phyloP scores from a whole-genome alignment of 208 protist species.

The Crithidia expoeki region DNA sequence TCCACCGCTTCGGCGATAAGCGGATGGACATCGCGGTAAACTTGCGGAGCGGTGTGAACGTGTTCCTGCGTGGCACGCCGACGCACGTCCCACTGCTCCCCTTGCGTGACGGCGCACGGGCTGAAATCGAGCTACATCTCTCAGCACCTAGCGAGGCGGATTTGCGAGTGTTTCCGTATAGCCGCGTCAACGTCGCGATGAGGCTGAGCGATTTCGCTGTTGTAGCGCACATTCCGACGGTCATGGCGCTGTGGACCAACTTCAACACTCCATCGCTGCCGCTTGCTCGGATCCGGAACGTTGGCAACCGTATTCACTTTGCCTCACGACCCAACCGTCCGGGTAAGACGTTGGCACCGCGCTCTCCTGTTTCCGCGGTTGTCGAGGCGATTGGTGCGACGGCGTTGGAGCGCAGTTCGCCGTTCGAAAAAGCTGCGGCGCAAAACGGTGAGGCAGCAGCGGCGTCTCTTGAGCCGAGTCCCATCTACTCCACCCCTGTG shows the following conservation, averaged over 20 bases:
- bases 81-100: slow-evolving; percentile 39
- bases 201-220: slow-evolving; percentile 27
- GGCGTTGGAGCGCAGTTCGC: slow-evolving; percentile 28
- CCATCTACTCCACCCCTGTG: slow-evolving; percentile 44
- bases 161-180: slow-evolving; percentile 56
- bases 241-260: slow-evolving; percentile 56
- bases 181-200: slow-evolving; percentile 26
- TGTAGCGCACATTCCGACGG: slow-evolving; percentile 56
- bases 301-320: slow-evolving; percentile 60
- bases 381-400: slow-evolving; percentile 28
- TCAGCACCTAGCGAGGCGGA: slow-evolving; percentile 41
- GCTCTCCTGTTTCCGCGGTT: slow-evolving; percentile 27
- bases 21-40: slow-evolving; percentile 47
- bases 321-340: slow-evolving; percentile 22
- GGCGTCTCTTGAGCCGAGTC: not conserved
- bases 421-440: not conserved
- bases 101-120: slow-evolving; percentile 24
- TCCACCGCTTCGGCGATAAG: slow-evolving; percentile 64
- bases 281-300: slow-evolving; percentile 47
- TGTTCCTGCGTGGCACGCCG: slow-evolving; percentile 35
- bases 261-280: slow-evolving; percentile 57
- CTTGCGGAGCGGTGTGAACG: slow-evolving; percentile 41
- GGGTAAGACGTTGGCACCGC: slow-evolving; percentile 15
- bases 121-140: slow-evolving; percentile 36
- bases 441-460: not conserved